Percentiles rank a stretch among this genome's conserved stretches.
Conservation (phyloP, 192 early-diverging fungal species). For the Hyaloraphidium curvatum region DNA sequence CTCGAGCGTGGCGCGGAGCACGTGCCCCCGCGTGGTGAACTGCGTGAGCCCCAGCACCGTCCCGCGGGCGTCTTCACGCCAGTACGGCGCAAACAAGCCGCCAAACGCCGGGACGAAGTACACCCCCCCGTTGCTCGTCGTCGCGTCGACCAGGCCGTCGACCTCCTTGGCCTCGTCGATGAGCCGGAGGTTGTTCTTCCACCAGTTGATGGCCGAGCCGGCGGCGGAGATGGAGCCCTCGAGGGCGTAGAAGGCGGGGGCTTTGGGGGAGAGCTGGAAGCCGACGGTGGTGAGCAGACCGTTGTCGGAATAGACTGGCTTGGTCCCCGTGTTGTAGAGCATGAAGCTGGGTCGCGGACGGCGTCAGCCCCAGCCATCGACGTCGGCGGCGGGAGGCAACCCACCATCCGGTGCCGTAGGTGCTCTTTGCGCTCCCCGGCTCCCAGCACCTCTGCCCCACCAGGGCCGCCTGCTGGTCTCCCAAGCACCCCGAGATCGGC, state of each 20-base stretch:
- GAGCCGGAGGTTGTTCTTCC: conserved; percentile 69
- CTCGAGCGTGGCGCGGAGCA: conserved; percentile 74
- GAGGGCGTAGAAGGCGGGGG: conserved; percentile 56
- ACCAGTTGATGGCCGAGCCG: conserved; percentile 77
- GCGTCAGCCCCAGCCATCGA: too few species aligned
- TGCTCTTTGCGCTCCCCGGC: conserved; percentile 80
- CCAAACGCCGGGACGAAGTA: conserved; percentile 92
- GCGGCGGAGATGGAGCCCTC: conserved; percentile 86
- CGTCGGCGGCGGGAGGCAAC: too few species aligned
- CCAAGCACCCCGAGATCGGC: conserved; percentile 72
- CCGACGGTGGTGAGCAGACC: conserved; percentile 80
- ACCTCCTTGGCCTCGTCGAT: conserved; percentile 57
- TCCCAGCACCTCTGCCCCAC: conserved; percentile 87
- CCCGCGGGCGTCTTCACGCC: conserved; percentile 72
- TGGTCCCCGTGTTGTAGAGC: conserved; percentile 75
- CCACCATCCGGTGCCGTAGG: too few species aligned
- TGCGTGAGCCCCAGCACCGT: conserved; percentile 74
- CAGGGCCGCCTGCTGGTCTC: conserved; percentile 87
- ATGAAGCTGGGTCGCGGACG: conserved; percentile 95
- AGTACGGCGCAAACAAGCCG: conserved; percentile 87
- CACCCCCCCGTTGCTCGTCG: conserved; percentile 63
- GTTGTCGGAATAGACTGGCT: conserved; percentile 52
- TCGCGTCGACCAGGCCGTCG: conserved; percentile 36
- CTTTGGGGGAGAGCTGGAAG: conserved; percentile 60
- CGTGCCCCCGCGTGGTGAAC: conserved; percentile 64